Base-by-base conservation (phyloP, 1,139 yeast species). In the Debaryomyces nepalensis region DNA sequence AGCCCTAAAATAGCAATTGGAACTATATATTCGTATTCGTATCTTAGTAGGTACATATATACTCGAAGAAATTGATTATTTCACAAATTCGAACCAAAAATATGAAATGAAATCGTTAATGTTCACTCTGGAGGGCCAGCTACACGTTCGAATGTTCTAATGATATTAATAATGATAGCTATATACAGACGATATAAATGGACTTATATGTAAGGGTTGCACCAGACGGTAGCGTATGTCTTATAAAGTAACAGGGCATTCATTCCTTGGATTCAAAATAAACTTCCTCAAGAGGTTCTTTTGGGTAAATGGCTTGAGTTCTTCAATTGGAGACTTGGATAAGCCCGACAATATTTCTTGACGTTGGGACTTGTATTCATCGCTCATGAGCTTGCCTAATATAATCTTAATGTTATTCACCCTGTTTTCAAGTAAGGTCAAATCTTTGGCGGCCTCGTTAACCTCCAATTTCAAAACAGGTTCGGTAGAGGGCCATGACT, bases 401-500 rank as follows among this genome's bases (percentile, higher is more conserved):
- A 72, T 70, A 30, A 47, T 43, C n/a, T 58, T 46, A 41, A 73
- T 68, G 44, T 62, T 54, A 14, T 48, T 50, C 22, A 58, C 47
- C 47, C 76, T 61, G 49, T 57, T 59, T 38, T 70, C 72, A 37
- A 59, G 50, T 26, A 53, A 51, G 36, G 50, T 33, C 18, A 56
- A 50, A 26, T 66, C 64, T 19, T 49, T 45, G 5, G 52, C 54
- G 9, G 53, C 55, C 37, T 58, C 52, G 44, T 58, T 61, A 34
- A 73, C 47, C 26, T 68, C 61, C 38, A 70, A 59, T 10, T 59
- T 53, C 40, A 73, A 53, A 16, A 70, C 57, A 7, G 76, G 75
- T 45, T 73, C 71, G 8, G 68, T 59, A 3, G 68, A 54, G 5
- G 90, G 87, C 82, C 89, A 84, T 43, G 81, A 68, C 36, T 70